These are phyloP conservation scores for Ochromonas danica DNA, from an alignment of 108 stramenopile species.

Conservation along the genomic window DNA sequence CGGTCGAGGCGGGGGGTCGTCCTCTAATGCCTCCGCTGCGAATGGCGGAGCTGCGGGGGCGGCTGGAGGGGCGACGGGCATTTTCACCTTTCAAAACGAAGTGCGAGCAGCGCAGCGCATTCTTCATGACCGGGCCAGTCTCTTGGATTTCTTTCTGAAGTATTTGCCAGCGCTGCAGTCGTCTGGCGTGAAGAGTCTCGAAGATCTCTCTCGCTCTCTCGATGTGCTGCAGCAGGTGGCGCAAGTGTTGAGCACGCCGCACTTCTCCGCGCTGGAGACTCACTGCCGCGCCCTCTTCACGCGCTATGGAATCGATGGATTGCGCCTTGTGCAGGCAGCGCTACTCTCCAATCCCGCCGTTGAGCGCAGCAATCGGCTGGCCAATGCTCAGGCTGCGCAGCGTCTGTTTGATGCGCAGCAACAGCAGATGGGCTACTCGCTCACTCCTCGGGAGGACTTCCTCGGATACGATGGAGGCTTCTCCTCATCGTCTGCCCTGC, in stretches of 20 bases:
- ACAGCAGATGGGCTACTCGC: not conserved
- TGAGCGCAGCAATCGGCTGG: not conserved
- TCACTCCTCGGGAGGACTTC: not conserved
- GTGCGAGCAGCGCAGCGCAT: not conserved
- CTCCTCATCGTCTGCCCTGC: too few relatives aligned
- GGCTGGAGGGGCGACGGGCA: too few relatives aligned
- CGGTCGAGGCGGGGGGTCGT: not conserved
- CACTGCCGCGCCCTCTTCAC: too few relatives aligned
- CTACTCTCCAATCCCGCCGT: constrained; percentile 3
- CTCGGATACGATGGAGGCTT: not conserved
- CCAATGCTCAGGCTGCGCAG: not conserved
- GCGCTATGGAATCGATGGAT: not conserved
- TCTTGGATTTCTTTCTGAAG: not conserved
- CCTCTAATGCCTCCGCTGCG: too few relatives aligned
- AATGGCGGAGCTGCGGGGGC: too few relatives aligned
- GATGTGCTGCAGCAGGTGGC: not conserved
- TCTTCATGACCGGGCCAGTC: not conserved
- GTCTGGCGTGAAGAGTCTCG: too few relatives aligned
- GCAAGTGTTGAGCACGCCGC: not conserved
- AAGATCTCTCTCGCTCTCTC: too few relatives aligned
- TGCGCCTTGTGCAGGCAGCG: not conserved
- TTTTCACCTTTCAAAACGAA: too few relatives aligned
- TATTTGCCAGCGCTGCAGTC: not conserved
- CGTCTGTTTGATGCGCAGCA: not conserved
- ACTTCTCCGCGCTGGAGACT: too few relatives aligned